Base-by-base conservation (phyloP, 2,329 filamentous ascomycete genomes). In the Aspergillus bombycis region DNA sequence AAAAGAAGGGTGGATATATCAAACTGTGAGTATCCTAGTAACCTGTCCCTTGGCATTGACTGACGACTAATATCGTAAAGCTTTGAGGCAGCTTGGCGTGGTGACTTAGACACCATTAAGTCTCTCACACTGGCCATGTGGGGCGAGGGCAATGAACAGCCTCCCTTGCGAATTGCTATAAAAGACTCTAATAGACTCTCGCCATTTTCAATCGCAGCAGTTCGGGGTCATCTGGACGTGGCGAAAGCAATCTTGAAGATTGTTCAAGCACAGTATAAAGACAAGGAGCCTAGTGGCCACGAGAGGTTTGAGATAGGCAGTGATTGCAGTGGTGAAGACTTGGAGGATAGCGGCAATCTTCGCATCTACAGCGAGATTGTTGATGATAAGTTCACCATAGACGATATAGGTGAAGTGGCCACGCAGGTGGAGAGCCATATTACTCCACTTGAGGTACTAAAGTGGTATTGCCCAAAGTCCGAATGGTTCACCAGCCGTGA, bases 221-320 rank as follows among this genome's bases (percentile, higher is more conserved):
- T 90, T 5, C 85, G 85, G 30, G 89, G 89, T 0, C 89, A 94
- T 68, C 75, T 84, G 52, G 82, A 87, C 1, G 79, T 89, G 14
- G 91, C 91, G 1, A 84, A 81, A 62, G 84, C 84, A 1, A 86
- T 95, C 30, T 80, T 95, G 9, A 88, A 91, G 63, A 93, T 95
- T 66, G 83, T 86, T 0, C 83, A 86, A 52, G 87, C 86, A 3
- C 92, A 95, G 70, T 93, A 89, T 76, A 80, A 83, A 4, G 86
- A 86, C 0, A 75, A 80, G 26, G 83, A 89, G 48, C 80, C 84
- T 41, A 79, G 81, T 30, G 82, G 83, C 58, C 78, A 82, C 55
- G 63, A 41, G 19, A 66, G 68, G 30, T 79, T 76, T 61, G 66
- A 73, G 30, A 67, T 80, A 7, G 75, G 75, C n/a, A 70, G 78